A percentile compares a stretch with the other conserved stretches of the same genome.
Evolutionary conservation across 306 rosid genomes (phyloP).

Genomic region (Rosa multiflora): DNA sequence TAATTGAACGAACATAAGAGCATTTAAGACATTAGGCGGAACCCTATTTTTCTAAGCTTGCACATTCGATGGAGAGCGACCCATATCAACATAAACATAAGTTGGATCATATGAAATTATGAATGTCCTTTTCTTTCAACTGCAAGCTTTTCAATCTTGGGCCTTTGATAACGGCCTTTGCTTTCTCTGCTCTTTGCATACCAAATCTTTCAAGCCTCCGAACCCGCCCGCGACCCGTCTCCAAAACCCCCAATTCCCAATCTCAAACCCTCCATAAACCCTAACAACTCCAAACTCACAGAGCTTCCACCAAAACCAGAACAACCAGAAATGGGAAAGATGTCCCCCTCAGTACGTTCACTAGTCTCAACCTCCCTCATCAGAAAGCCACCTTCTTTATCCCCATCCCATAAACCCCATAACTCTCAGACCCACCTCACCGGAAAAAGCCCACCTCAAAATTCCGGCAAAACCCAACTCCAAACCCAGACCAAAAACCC

Average conservation of each 20-base stretch:
- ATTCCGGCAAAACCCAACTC: slow-evolving; percentile 15
- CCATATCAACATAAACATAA: too few species aligned
- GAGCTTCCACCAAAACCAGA: slow-evolving; percentile 4
- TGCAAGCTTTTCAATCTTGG: neutral
- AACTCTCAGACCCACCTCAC: neutral
- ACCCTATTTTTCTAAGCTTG: too few species aligned
- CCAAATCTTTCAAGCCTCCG: too few species aligned
- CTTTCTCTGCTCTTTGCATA: too few species aligned
- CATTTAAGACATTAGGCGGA: too few species aligned
- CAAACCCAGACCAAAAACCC: slow-evolving; percentile 9
- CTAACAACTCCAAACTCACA: neutral
- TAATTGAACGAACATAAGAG: too few species aligned
- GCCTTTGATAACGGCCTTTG: neutral
- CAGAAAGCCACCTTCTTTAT: slow-evolving; percentile 34
- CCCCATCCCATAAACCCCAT: slow-evolving; percentile 29
- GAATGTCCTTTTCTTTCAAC: too few species aligned
- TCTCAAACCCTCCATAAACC: slow-evolving; percentile 12
- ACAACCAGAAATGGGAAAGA: slow-evolving; percentile 53
- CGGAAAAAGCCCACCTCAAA: slow-evolving; percentile 30
- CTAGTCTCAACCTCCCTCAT: slow-evolving; percentile 40
- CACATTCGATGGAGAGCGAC: too few species aligned
- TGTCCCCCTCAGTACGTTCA: slow-evolving; percentile 64
- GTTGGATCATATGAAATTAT: too few species aligned
- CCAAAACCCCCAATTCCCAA: neutral
- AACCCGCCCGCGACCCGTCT: neutral